Conservation (phyloP, 1,284 basidiomycete species). For the Polyporus tsugae region DNA sequence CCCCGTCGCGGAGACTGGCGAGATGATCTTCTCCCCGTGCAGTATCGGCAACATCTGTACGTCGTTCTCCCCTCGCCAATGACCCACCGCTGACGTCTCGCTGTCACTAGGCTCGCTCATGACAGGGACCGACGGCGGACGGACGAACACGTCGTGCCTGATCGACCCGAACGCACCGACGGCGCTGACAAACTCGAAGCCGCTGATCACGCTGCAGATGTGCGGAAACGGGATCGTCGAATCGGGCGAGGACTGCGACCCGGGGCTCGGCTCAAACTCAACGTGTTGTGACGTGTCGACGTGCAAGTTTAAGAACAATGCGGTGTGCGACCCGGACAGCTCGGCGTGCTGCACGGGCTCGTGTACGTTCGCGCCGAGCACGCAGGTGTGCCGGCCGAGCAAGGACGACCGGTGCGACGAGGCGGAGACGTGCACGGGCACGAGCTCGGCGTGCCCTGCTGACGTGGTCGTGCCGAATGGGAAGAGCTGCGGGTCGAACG, state of each 20-base stretch:
- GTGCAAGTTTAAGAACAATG: slow-evolving; percentile 79
- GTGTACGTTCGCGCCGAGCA: slow-evolving; percentile 75
- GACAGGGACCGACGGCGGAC: slow-evolving; percentile 48
- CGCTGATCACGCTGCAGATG: slow-evolving; percentile 71
- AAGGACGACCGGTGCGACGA: slow-evolving; percentile 78
- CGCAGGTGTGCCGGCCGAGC: slow-evolving; percentile 77
- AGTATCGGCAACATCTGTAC: slow-evolving; percentile 88
- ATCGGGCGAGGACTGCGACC: slow-evolving; percentile 88
- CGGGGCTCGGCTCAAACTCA: slow-evolving; percentile 69
- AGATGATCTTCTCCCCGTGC: slow-evolving; percentile 81
- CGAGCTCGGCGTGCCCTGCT: slow-evolving; percentile 74
- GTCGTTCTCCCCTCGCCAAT: slow-evolving; percentile 35
- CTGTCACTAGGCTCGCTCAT: slow-evolving; percentile 63
- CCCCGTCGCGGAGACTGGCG: slow-evolving; percentile 72
- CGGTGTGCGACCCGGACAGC: slow-evolving; percentile 85
- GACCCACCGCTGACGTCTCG: background rate
- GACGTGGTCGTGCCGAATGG: slow-evolving; percentile 77
- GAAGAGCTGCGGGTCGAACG: slow-evolving; percentile 68
- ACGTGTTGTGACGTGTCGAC: slow-evolving; percentile 82
- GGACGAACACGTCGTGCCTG: slow-evolving; percentile 69
- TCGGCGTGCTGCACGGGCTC: slow-evolving; percentile 79
- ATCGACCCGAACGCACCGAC: slow-evolving; percentile 57
- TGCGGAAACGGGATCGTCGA: slow-evolving; percentile 86
- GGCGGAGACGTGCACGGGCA: slow-evolving; percentile 85
- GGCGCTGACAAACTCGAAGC: slow-evolving; percentile 52